Evolutionary conservation across 805 yeast species (phyloP).

Genomic region (Lachancea dasiensis): DNA sequence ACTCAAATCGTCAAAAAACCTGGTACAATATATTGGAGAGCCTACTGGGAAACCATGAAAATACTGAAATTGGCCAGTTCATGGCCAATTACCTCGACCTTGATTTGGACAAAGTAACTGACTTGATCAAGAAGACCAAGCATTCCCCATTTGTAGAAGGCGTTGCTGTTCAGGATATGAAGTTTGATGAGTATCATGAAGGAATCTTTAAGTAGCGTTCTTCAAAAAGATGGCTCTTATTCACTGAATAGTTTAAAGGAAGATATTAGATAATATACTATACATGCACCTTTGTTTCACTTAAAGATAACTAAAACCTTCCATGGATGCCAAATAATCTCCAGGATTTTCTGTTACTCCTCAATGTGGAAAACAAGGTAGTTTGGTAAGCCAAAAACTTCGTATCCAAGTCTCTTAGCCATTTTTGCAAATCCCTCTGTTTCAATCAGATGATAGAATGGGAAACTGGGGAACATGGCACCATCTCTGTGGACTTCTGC

Average conservation of each 20-base stretch:
- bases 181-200: conserved; percentile 19
- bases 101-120: conserved; percentile 45
- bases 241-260: too few species aligned
- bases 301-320: background rate
- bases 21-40: conserved; percentile 37
- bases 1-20: conserved; percentile 51
- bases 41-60: conserved; percentile 77
- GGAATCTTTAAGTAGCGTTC: conserved; percentile 3
- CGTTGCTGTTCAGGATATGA: background rate
- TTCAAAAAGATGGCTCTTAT: background rate
- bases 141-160: conserved; percentile 36
- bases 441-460: conserved; percentile 93
- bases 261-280: background rate
- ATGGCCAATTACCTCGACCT: conserved; percentile 50
- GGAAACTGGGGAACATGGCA: conserved; percentile 98
- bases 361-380: conserved; percentile 88
- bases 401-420: conserved; percentile 92
- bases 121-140: conserved; percentile 42
- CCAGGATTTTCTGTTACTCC: conserved; percentile 35
- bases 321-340: background rate
- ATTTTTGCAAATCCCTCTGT: conserved; percentile 98
- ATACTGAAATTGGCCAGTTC: conserved; percentile 75
- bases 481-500: conserved; percentile 99
- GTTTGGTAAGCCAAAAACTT: conserved; percentile 88
- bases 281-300: background rate